Evolutionary conservation across 768 basidiomycete genomes (phyloP).

Genomic region (Strobilomyces dryophilus): DNA sequence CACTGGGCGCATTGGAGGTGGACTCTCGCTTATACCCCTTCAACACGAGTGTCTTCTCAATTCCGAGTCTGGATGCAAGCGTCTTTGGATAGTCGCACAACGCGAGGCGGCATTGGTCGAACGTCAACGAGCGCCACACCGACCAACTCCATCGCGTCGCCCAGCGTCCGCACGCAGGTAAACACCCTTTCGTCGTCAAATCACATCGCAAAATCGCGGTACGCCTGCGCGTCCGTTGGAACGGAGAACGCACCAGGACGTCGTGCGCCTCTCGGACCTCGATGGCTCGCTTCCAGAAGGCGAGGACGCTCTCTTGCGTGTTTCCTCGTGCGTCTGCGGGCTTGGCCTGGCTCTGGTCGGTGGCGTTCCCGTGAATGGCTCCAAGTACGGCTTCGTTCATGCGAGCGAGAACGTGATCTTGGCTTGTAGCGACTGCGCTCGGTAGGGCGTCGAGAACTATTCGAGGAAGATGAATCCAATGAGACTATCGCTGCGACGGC

Average conservation of each 20-base stretch:
- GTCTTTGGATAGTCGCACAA: slow-evolving; percentile 23
- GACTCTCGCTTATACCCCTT: slow-evolving; percentile 23
- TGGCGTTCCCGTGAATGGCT: too few species aligned
- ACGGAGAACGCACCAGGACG: slow-evolving; percentile 43
- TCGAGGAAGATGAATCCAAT: too few species aligned
- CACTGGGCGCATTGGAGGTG: background rate
- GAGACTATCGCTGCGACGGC: too few species aligned
- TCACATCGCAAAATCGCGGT: slow-evolving; percentile 56
- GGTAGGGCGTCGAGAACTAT: too few species aligned
- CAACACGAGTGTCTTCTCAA: too few species aligned
- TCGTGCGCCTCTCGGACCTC: slow-evolving; percentile 48
- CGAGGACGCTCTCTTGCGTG: slow-evolving; percentile 43
- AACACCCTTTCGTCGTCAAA: slow-evolving; percentile 49
- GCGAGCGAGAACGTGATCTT: too few species aligned
- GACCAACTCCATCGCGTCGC: slow-evolving; percentile 20
- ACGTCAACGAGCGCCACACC: slow-evolving; percentile 7
- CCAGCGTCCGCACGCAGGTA: slow-evolving; percentile 46
- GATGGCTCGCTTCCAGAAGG: slow-evolving; percentile 63
- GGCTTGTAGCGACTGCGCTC: too few species aligned
- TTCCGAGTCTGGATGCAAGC: background rate
- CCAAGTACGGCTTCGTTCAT: too few species aligned
- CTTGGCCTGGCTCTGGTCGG: too few species aligned
- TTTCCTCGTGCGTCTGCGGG: background rate
- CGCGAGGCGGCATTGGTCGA: slow-evolving; percentile 8
- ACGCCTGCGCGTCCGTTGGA: slow-evolving; percentile 48